Conservation (phyloP, 75 land plant species). For the Cunninghamia lanceolata region DNA sequence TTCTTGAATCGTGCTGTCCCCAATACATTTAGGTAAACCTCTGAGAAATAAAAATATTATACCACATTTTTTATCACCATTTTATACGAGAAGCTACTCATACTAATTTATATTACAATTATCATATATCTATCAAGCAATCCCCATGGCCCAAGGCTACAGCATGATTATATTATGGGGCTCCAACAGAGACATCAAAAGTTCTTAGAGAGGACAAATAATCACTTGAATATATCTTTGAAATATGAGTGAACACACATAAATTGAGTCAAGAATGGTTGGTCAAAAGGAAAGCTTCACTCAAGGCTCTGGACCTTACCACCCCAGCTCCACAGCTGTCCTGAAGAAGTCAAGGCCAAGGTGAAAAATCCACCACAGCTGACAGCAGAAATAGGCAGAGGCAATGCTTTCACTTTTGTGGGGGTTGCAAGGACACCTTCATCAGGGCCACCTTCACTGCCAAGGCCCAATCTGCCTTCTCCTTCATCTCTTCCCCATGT, state of each 20-base stretch:
- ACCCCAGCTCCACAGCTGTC: conserved; percentile 96
- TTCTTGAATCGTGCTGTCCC: background rate
- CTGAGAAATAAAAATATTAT: background rate
- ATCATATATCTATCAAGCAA: background rate
- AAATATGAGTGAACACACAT: background rate
- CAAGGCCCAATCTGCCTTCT: conserved; percentile 95
- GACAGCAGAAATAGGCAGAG: conserved; percentile 65
- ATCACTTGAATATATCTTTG: background rate
- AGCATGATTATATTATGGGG: background rate
- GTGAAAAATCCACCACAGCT: conserved; percentile 97
- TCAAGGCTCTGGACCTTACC: conserved; percentile 39
- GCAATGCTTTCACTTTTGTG: conserved; percentile 51
- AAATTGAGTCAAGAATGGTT: background rate
- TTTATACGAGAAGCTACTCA: too few relatives aligned
- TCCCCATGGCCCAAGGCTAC: background rate
- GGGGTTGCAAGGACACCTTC: conserved; percentile 74
- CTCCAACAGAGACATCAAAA: background rate
- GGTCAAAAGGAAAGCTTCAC: background rate
- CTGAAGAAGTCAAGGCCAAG: conserved; percentile 76
- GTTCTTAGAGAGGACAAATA: background rate
- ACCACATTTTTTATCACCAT: background rate
- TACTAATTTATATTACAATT: background rate
- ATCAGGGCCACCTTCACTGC: conserved; percentile 60
- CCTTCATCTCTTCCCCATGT: conserved; percentile 99
- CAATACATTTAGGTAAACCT: too few relatives aligned